Base-by-base conservation (phyloP, 805 yeast genomes). In the Torulaspora delbrueckii region DNA sequence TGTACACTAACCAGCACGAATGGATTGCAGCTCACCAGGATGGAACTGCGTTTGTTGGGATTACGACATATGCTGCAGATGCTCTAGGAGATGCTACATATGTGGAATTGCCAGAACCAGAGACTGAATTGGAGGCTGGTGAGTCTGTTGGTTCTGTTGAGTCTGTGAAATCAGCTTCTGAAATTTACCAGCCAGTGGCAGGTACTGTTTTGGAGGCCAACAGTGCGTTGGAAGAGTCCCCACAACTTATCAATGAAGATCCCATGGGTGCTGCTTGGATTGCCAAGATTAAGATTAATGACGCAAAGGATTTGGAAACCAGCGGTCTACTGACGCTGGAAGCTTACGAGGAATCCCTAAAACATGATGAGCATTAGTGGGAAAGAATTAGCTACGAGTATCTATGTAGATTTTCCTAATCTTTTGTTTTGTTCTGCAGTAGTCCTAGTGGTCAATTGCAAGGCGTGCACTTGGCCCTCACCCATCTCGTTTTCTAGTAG, bases 261-360 rank as follows among this genome's bases (percentile, higher is more conserved):
- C 97, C 99, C 40, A 75, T 86, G 81, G 97, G 97, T 45, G 81
- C 80, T 47, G 98, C 95, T 30, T 91, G 96, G 96, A 78, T 91
- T 52, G 87, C 86, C 44, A 86, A 87, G 69, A 68, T 91, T 55
- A 76, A 83, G 67, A 68, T 86, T 48, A 71, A 75, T 54, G 70
- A 72, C 12, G 67, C 57, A 2, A 66, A 62, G 9, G 78, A 71
- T 13, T 72, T 82, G 57, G 59, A 61, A 27, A 45, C 57, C 19
- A 70, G 66, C n/a, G 78, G 72, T 10, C 72, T 85, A 58, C 62
- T 83, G 66, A 67, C 70, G 46, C 76, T 73, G 57, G 81, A 74
- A 42, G 77, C 72, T 43, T 84, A 84, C 63, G 77, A 75, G 56
- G 69, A 69, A 35, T 74, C 76, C 45, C 71, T 86, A 57, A 75